Evolutionary conservation across 495 filamentous ascomycete genomes (phyloP), one percentile per base, ranked within the genome.

Genomic region (Talaromyces proteolyticus): DNA sequence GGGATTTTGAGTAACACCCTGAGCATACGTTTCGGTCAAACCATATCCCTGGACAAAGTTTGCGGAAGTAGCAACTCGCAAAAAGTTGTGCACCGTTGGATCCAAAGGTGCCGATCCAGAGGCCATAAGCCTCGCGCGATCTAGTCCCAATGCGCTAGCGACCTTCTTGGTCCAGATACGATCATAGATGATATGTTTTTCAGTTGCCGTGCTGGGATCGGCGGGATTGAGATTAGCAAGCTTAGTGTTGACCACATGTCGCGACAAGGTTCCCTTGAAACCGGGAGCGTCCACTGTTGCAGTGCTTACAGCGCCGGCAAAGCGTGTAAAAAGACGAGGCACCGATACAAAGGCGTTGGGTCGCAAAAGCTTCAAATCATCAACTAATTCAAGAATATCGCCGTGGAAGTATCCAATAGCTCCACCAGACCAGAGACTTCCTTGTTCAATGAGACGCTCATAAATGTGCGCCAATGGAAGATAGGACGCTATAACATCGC

Each of bases 381-480:
- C 94, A 3, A 95, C 81, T 12, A 98, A 74, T 52, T 85, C 86
- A 4, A 87, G 57, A 57, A 97, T 89, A 58, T 95, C 87, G 42
- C 93, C 93, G 55, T 95, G 92, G 77, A 95, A 98, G 64, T 92
- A 98, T 19, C 94, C 93, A 62, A 97, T 89, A 19, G 78, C 70
- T 10, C 75, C 79, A 52, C 90, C 92, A 46, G 77, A 73, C 65
- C 84, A 84, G 20, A 97, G 74, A 17, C 80, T 75, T 11, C 68
- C 71, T 64, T 96, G 89, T 62, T 98, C 93, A 12, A 77, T 71
- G 52, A 95, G 73, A 50, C 93, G 87, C 48, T 87, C 86, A 64
- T 87, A 97, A 54, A 98, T 98, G 64, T 98, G 93, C 25, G 93
- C 93, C 5, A 96, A 76, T 1, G 93, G 93, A 20, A 98, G 82